These are phyloP conservation scores for Recurvomyces mirabilis DNA, from an alignment of 495 filamentous ascomycete species.

Conservation along the genomic window DNA sequence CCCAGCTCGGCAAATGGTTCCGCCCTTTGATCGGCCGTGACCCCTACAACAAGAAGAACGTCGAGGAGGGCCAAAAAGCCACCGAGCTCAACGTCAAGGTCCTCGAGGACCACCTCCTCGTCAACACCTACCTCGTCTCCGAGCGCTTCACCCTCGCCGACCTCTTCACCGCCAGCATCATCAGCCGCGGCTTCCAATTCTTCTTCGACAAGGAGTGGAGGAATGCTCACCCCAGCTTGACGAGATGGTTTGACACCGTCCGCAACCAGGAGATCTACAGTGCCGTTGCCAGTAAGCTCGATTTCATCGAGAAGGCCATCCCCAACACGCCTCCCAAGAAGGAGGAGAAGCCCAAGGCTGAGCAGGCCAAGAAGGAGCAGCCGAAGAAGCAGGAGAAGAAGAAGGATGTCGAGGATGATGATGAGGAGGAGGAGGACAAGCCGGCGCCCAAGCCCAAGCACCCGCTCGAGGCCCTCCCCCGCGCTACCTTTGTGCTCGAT, in stretches of 20 bases:
- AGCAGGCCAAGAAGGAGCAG: conserved; percentile 36
- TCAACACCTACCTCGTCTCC: conserved; percentile 94
- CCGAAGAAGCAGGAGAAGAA: conserved; percentile 42
- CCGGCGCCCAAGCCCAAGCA: conserved; percentile 88
- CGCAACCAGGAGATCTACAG: conserved; percentile 84
- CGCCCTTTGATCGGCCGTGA: conserved; percentile 72
- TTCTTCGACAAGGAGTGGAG: conserved; percentile 86
- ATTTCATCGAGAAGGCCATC: conserved; percentile 72
- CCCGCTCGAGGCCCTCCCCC: conserved; percentile 76
- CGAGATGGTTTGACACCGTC: conserved; percentile 90
- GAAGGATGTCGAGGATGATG: conserved; percentile 42
- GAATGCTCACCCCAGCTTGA: conserved; percentile 63
- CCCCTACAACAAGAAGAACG: conserved; percentile 93
- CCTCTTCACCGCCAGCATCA: conserved; percentile 65
- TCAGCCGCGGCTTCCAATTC: conserved; percentile 74
- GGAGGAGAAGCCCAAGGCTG: conserved; percentile 44
- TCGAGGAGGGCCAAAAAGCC: conserved; percentile 63
- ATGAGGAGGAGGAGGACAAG: conserved; percentile 56
- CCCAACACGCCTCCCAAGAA: conserved; percentile 91
- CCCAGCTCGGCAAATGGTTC: conserved; percentile 70
- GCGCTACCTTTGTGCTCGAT: conserved; percentile 71
- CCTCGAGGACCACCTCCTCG: conserved; percentile 74
- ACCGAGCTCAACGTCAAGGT: conserved; percentile 55
- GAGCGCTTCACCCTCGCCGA: conserved; percentile 96
- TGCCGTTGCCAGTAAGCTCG: conserved; percentile 57